Evolutionary conservation across 2,329 filamentous ascomycete genomes (phyloP).

Genomic region (Alternaria brassicicola): DNA sequence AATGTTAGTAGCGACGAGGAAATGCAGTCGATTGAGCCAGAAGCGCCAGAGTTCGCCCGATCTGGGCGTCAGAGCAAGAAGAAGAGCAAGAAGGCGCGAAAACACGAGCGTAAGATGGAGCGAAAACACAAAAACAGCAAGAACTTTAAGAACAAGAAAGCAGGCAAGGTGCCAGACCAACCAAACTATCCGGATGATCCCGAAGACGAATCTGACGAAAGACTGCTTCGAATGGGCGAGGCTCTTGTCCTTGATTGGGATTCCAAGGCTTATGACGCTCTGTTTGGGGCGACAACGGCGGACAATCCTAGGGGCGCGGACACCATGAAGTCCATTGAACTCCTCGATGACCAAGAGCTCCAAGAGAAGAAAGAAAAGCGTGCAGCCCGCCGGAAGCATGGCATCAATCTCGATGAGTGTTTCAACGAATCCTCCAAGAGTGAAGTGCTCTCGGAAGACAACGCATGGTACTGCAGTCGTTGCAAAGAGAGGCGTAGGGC

Average conservation of each 20-base stretch:
- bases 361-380: conserved; percentile 68
- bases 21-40: conserved; percentile 38
- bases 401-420: conserved; percentile 86
- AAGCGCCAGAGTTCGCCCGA: conserved; percentile 23
- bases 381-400: conserved; percentile 69
- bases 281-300: conserved; percentile 64
- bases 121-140: conserved; percentile 42
- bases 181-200: conserved; percentile 39
- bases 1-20: conserved; percentile 48
- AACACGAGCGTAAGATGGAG: conserved; percentile 38
- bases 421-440: conserved; percentile 93
- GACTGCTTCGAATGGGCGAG: conserved; percentile 80
- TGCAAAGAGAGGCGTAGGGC: conserved; percentile 94
- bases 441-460: conserved; percentile 90
- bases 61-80: conserved; percentile 42
- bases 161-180: conserved; percentile 34
- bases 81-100: conserved; percentile 42
- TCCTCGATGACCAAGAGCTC: conserved; percentile 63
- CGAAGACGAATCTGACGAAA: conserved; percentile 58
- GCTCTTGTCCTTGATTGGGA: conserved; percentile 88
- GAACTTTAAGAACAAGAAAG: conserved; percentile 44
- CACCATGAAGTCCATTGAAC: conserved; percentile 66
- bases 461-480: conserved; percentile 95
- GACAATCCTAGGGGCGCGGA: conserved; percentile 63
- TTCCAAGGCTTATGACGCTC: conserved; percentile 68